These are phyloP conservation scores for Backusella westeae DNA, from an alignment of 192 early-diverging fungal genomes.

Conservation along the genomic window DNA sequence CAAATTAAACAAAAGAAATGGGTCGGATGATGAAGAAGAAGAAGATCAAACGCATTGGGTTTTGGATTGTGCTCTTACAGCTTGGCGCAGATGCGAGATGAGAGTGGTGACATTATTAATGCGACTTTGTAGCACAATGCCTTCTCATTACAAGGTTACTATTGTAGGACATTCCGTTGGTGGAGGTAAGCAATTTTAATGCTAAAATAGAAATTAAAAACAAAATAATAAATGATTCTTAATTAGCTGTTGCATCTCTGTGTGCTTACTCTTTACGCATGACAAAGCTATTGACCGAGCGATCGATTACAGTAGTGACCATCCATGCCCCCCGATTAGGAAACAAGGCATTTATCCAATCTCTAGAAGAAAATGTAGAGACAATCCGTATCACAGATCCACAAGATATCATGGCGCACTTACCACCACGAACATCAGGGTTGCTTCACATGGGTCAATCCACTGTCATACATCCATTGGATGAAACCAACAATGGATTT, in stretches of 20 bases:
- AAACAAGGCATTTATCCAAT: constrained; percentile 12
- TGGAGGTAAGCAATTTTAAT: constrained; percentile 18
- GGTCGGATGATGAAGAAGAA: not conserved
- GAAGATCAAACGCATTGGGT: constrained; percentile 14
- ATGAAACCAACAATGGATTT: not conserved
- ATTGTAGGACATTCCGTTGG: constrained; percentile 24
- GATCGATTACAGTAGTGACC: constrained; percentile 13
- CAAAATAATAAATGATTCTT: not conserved
- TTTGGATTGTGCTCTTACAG: constrained; percentile 20
- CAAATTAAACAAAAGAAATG: not conserved
- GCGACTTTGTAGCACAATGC: constrained; percentile 16
- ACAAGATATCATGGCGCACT: constrained; percentile 24
- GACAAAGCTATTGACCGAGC: constrained; percentile 15
- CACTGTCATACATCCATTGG: not conserved
- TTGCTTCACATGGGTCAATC: constrained; percentile 15
- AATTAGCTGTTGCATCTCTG: constrained; percentile 25
- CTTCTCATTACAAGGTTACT: constrained; percentile 24
- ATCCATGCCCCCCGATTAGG: constrained; percentile 26
- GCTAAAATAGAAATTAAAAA: not conserved
- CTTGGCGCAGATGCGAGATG: constrained; percentile 30
- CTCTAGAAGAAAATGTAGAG: constrained; percentile 5
- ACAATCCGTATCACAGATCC: constrained; percentile 24
- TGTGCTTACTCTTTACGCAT: constrained; percentile 26
- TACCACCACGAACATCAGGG: constrained; percentile 28
- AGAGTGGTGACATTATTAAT: constrained; percentile 27